phyloP scores from a whole-genome alignment of 169 alveolate genomes.

The Eimeria acervulina region DNA sequence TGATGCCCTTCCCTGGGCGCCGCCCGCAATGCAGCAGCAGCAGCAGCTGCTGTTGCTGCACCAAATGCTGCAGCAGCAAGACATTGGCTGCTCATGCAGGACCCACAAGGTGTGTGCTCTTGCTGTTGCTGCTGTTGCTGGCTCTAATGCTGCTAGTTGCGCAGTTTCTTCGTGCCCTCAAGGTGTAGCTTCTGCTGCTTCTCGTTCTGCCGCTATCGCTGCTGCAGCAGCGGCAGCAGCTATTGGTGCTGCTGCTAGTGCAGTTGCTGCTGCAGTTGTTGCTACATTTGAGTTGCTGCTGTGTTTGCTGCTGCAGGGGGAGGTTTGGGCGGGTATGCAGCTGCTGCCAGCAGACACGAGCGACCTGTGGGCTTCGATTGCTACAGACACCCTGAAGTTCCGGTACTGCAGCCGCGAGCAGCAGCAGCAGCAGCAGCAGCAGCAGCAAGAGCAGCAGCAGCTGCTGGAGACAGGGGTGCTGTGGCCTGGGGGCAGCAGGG shows the following conservation, averaged over 20 bases:
- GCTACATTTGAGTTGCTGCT: no score
- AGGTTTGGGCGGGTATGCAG: conserved; percentile 7
- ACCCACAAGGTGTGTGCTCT: neutral
- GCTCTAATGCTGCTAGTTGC: neutral
- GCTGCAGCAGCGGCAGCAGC: conserved; percentile 36
- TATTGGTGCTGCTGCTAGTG: conserved; percentile 21
- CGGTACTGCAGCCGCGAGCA: neutral
- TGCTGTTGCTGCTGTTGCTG: conserved; percentile 44
- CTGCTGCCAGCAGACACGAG: conserved; percentile 9
- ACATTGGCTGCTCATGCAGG: neutral
- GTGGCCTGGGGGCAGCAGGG: conserved; percentile 41
- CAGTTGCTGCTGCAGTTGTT: no score
- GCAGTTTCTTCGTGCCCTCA: neutral
- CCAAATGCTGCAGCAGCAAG: conserved; percentile 40
- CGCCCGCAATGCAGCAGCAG: conserved; percentile 50
- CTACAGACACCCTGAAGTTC: neutral
- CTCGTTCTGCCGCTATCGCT: neutral
- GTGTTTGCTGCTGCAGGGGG: conserved; percentile 22
- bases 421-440: conserved; percentile 10
- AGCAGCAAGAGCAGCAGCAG: conserved; percentile 5
- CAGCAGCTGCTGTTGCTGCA: conserved; percentile 63
- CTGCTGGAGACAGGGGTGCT: conserved; percentile 21
- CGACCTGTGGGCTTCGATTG: conserved; percentile 23
- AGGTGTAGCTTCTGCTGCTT: neutral
- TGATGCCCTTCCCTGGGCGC: conserved; percentile 39